Percentiles rank a stretch among this genome's conserved stretches.
These are phyloP conservation scores for Platismatia glauca DNA, from an alignment of 495 filamentous ascomycete species.

Conservation along the genomic window DNA sequence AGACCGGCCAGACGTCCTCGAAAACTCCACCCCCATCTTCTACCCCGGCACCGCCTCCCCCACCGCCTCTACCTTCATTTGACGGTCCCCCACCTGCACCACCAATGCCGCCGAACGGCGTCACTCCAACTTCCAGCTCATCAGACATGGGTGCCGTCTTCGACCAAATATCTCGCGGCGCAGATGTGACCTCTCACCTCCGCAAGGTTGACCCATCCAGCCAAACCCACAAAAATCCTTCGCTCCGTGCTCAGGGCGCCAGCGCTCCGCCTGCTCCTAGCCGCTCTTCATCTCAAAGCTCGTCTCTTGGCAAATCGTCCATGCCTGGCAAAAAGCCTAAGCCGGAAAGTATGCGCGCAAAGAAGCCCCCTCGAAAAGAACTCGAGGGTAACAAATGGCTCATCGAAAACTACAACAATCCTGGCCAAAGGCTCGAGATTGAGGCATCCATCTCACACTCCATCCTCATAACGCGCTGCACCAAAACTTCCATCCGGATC, in stretches of 20 bases:
- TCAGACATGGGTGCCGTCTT: slow-evolving; percentile 77
- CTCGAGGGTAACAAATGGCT: slow-evolving; percentile 95
- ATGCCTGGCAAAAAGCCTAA: slow-evolving; percentile 87
- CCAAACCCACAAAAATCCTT: slow-evolving; percentile 99
- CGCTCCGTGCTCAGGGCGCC: slow-evolving; percentile 61
- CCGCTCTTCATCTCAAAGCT: slow-evolving; percentile 43
- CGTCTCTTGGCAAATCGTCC: slow-evolving; percentile 61
- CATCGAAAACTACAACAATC: slow-evolving; percentile 86
- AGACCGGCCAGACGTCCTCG: slow-evolving; percentile 35
- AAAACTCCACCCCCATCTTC: slow-evolving; percentile 28
- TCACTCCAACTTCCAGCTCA: slow-evolving; percentile 25
- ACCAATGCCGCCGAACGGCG: slow-evolving; percentile 46
- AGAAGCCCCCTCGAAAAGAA: slow-evolving; percentile 86
- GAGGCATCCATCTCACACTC: slow-evolving; percentile 75
- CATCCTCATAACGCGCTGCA: slow-evolving; percentile 84
- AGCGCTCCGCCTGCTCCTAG: slow-evolving; percentile 46
- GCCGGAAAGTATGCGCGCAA: slow-evolving; percentile 84
- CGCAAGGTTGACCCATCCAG: slow-evolving; percentile 87
- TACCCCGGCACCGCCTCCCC: slow-evolving; percentile 47
- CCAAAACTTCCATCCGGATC: slow-evolving; percentile 79
- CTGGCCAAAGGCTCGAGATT: slow-evolving; percentile 61
- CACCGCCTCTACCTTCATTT: slow-evolving; percentile 48
- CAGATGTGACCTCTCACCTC: slow-evolving; percentile 73
- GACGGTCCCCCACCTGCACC: slow-evolving; percentile 69
- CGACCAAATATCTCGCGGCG: slow-evolving; percentile 79